These are phyloP conservation scores for Chimonanthus praecox DNA, from an alignment of 164 flowering plant species.

Conservation along the genomic window DNA sequence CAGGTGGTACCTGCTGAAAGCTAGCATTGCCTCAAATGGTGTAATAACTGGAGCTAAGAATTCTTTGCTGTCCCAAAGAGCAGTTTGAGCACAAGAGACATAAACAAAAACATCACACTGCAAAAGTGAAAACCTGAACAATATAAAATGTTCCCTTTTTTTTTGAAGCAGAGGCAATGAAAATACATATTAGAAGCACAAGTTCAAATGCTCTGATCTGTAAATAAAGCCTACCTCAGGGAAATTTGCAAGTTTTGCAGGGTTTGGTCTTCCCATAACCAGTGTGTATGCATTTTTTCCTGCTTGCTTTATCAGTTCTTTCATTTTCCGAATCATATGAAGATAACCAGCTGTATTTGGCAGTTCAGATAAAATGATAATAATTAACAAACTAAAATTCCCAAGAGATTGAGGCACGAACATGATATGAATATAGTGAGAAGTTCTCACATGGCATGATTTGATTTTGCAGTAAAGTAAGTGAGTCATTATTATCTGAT, in stretches of 20 bases:
- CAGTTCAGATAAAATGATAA: not conserved
- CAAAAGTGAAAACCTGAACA: conserved; percentile 6
- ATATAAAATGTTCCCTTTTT: too few relatives aligned
- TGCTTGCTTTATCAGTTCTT: conserved; percentile 56
- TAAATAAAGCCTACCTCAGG: conserved; percentile 58
- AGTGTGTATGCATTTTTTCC: conserved; percentile 88
- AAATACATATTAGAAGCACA: not conserved
- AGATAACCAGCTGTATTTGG: conserved; percentile 86
- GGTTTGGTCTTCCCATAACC: conserved; percentile 93
- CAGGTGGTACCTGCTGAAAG: conserved; percentile 65
- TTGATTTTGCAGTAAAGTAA: too few relatives aligned
- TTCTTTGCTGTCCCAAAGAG: conserved; percentile 95
- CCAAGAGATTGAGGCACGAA: not conserved
- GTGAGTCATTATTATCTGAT: too few relatives aligned
- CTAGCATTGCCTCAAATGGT: conserved; percentile 88
- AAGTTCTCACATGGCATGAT: too few relatives aligned
- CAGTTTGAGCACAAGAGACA: conserved; percentile 93
- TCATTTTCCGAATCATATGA: conserved; percentile 75
- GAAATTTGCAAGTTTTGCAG: conserved; percentile 95
- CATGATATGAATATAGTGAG: too few relatives aligned
- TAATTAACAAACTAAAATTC: too few relatives aligned
- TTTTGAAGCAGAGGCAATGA: not conserved
- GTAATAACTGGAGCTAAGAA: conserved; percentile 89
- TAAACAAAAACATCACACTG: conserved; percentile 89
- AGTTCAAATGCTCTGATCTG: not conserved